Conservation (phyloP, 192 early-diverging fungal genomes). For the Backusella psychrophila region DNA sequence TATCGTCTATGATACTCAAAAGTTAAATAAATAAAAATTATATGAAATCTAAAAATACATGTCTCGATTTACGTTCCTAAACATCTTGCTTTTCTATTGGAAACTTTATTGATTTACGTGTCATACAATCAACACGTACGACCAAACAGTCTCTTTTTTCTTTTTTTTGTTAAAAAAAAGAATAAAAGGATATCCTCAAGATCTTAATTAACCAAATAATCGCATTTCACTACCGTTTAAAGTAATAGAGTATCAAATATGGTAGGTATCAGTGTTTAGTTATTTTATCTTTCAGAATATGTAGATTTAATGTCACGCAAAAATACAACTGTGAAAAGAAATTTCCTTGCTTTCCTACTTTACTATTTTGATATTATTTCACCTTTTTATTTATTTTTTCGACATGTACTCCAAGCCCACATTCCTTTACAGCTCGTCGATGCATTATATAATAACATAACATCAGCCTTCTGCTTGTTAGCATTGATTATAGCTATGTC, state of each 20-base stretch:
- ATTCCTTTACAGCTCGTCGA: background rate
- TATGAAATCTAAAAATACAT: conserved; percentile 2
- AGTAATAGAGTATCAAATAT: background rate
- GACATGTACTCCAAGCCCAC: background rate
- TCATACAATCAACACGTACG: background rate
- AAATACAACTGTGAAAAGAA: background rate
- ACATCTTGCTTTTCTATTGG: conserved; percentile 1
- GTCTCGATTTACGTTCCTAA: background rate
- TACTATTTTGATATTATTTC: background rate
- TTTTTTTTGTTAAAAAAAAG: background rate
- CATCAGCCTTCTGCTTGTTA: background rate
- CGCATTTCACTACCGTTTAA: background rate
- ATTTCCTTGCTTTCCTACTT: background rate
- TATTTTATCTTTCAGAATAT: background rate
- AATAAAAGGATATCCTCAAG: background rate
- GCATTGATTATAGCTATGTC: background rate
- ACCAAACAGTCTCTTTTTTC: background rate
- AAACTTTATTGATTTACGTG: background rate
- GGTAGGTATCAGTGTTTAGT: background rate
- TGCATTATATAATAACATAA: background rate
- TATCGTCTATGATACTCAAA: background rate
- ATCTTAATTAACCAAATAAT: conserved; percentile 3
- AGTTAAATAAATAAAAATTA: background rate
- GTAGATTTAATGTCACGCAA: background rate
- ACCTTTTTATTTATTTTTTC: background rate